Evolutionary conservation across 148 eudicot species (phyloP), one percentile per base, ranked within the genome.

Genomic region (Gaultheria prostrata): DNA sequence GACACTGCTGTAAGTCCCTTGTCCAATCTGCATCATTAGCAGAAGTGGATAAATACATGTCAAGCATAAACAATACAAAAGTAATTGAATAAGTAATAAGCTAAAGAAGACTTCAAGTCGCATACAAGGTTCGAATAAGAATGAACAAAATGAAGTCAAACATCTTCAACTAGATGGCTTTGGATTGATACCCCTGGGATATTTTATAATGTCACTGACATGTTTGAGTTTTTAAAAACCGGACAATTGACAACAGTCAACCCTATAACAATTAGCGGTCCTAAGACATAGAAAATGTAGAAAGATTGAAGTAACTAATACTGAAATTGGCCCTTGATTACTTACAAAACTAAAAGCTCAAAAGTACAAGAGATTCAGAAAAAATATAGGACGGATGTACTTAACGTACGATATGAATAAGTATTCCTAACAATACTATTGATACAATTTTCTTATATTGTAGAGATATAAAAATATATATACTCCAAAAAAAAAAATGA

Each of bases 1-100:
- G 11, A 92, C 94, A 84, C 88, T 90, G 70, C 94, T 92, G 84
- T 92, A 92, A 82, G 94, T 92, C 76, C 94, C 94, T 88, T 92
- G 94, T 82, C 94, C 94, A 83, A 92, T 92, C 94, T 92, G 94
- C 79, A 85, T 51, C 59, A 83, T 49, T 72, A 3, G 76, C 65
- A 74, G 54, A 82, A 82, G 13, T 49, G 21, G n/a, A 72, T 71
- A 12, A 14, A 71, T 32, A 30, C 20, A 70, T 14, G 53, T n/a
- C 39, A 35, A 53, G 46, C 59, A 74, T 43, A 54, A 7, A 74
- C 24, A 50, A 15, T 15, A 39, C 43, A 21, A 21, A 83, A 15
- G 20, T 76, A 48, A 30, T 30, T 28, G 10, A 33, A 14, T 3
- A 26, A 72, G 33, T 56, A 49, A 76, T 32, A 46, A 50, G 61